A percentile compares a stretch with the other conserved stretches of the same genome.
phyloP scores from a whole-genome alignment of 163 green algal genomes.

The Chloromonas sp. region DNA sequence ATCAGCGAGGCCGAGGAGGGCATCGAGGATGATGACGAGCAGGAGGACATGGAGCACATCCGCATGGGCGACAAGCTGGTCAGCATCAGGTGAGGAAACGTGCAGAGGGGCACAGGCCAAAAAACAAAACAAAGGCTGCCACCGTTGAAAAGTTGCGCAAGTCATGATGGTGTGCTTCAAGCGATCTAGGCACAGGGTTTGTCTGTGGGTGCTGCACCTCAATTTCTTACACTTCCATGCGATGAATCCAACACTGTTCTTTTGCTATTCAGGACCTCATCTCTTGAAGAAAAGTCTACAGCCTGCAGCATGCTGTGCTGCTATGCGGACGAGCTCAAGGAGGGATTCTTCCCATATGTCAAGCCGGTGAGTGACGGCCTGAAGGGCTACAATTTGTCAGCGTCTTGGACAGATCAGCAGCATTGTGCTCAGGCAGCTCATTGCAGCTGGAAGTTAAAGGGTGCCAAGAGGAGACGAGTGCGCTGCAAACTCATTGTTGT shows the following conservation, averaged over 20 bases:
- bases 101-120: background rate
- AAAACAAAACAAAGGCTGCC: no score
- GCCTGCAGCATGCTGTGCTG: conserved; percentile 97
- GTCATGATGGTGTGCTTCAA: background rate
- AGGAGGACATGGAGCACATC: conserved; percentile 71
- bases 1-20: conserved; percentile 29
- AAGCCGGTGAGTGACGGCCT: background rate
- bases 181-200: background rate
- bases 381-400: no score
- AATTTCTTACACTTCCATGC: background rate
- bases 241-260: background rate
- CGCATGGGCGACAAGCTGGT: conserved; percentile 67
- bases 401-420: no score
- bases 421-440: no score
- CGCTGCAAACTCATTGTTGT: no score
- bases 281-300: conserved; percentile 94
- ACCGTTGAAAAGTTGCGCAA: no score
- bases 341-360: conserved; percentile 87
- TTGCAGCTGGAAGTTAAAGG: no score
- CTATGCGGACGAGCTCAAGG: conserved; percentile 94
- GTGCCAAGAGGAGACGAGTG: no score
- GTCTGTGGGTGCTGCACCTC: background rate
- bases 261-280: conserved; percentile 60
- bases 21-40: conserved; percentile 46
- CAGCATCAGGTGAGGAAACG: conserved; percentile 25